Conservation (phyloP, 1,284 basidiomycete genomes). For the Apiotrichum montevideense region DNA sequence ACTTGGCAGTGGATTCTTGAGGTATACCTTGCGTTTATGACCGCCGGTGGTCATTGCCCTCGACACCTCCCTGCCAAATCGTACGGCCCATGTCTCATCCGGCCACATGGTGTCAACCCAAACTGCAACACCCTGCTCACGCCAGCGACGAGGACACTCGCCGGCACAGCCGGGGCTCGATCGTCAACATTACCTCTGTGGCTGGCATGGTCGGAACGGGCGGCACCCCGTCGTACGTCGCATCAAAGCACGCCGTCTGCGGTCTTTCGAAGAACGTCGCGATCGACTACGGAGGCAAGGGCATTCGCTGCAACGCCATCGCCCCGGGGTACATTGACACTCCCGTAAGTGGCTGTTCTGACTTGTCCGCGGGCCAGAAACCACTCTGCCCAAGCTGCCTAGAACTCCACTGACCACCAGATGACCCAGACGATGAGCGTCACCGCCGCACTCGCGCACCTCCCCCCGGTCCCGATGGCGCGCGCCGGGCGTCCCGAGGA, state of each 20-base stretch:
- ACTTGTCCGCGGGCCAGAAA: too few species aligned
- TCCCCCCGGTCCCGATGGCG: constrained; percentile 23
- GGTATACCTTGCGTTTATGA: too few species aligned
- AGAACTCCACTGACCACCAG: constrained; percentile 14
- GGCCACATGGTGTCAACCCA: too few species aligned
- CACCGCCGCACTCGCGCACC: constrained; percentile 12
- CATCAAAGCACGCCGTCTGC: constrained; percentile 18
- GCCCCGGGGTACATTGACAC: constrained; percentile 15
- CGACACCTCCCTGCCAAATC: too few species aligned
- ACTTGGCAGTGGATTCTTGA: neutral
- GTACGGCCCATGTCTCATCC: too few species aligned
- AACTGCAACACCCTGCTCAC: too few species aligned
- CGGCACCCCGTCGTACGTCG: constrained; percentile 5
- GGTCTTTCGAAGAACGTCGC: constrained; percentile 10
- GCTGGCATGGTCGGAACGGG: neutral
- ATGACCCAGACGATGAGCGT: constrained; percentile 22
- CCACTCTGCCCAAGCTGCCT: too few species aligned
- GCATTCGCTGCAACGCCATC: constrained; percentile 15
- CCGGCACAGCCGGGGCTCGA: constrained; percentile 16
- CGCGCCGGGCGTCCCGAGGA: constrained; percentile 26
- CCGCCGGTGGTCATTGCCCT: too few species aligned
- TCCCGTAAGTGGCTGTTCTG: neutral
- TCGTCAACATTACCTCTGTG: constrained; percentile 15
- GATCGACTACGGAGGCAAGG: constrained; percentile 9
- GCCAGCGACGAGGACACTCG: neutral